A percentile compares a stretch with the other conserved stretches of the same genome.
Evolutionary conservation across 1,284 basidiomycete genomes (phyloP).

Genomic region (Kwoniella shivajii): DNA sequence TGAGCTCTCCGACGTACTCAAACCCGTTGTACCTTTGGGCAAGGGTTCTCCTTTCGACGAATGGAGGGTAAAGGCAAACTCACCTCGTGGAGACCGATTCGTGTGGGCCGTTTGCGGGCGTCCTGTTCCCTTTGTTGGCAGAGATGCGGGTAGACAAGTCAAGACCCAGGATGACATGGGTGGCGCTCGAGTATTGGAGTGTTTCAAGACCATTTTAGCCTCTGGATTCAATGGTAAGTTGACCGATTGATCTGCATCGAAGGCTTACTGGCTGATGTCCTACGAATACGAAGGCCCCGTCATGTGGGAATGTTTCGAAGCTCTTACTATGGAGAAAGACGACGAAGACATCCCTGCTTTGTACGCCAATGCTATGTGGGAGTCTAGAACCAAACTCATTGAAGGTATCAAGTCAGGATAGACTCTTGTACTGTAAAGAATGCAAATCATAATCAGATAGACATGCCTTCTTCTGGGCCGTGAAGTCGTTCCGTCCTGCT

Average conservation of each 20-base stretch:
- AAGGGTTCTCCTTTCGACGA: slow-evolving; percentile 18
- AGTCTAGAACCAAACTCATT: neutral
- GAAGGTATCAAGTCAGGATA: slow-evolving; percentile 2
- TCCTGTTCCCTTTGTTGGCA: slow-evolving; percentile 16
- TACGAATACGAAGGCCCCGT: slow-evolving; percentile 10
- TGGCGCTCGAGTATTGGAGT: slow-evolving; percentile 13
- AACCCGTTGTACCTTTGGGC: slow-evolving; percentile 17
- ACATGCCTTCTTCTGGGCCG: neutral
- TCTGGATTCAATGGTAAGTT: slow-evolving; percentile 15
- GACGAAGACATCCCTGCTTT: slow-evolving; percentile 3
- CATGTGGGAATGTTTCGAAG: slow-evolving; percentile 15
- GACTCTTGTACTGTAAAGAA: no score
- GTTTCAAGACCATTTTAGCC: slow-evolving; percentile 13
- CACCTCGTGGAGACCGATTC: neutral
- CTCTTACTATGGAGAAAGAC: slow-evolving; percentile 7
- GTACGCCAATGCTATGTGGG: slow-evolving; percentile 8
- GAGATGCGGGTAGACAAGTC: slow-evolving; percentile 10
- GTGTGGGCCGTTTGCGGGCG: slow-evolving; percentile 13
- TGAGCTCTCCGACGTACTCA: slow-evolving; percentile 25
- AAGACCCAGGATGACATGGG: slow-evolving; percentile 5
- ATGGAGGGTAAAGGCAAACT: slow-evolving; percentile 4
- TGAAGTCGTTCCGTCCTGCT: no score
- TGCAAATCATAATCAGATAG: no score
- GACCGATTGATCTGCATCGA: neutral
- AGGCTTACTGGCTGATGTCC: neutral